Evolutionary conservation across 1,284 basidiomycete species (phyloP).

Genomic region (Ganoderma multipileum): DNA sequence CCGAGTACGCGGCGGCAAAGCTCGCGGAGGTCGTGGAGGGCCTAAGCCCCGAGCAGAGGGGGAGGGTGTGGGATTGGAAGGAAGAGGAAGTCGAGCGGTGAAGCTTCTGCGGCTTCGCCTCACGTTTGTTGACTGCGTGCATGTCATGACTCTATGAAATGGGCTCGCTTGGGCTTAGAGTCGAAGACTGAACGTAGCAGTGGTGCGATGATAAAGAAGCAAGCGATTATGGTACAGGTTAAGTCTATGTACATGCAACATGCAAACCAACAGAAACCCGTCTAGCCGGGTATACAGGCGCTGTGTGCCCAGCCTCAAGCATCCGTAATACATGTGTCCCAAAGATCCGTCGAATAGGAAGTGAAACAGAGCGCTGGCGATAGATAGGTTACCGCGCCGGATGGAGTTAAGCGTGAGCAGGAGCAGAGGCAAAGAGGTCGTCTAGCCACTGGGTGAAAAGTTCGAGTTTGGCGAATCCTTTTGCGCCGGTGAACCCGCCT

Average conservation of each 20-base stretch:
- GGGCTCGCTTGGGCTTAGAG: background rate
- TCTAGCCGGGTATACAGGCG: background rate
- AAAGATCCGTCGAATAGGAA: background rate
- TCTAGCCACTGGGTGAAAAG: conserved; percentile 50
- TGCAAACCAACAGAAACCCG: background rate
- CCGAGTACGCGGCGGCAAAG: conserved; percentile 65
- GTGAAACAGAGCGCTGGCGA: background rate
- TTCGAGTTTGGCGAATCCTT: conserved; percentile 54
- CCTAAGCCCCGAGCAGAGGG: conserved; percentile 57
- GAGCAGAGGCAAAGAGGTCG: conserved; percentile 14
- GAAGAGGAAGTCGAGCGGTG: conserved; percentile 53
- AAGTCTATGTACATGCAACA: background rate
- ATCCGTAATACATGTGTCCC: background rate
- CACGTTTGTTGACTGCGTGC: background rate
- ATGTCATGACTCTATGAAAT: background rate
- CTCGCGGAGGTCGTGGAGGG: conserved; percentile 62
- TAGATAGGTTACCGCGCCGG: background rate
- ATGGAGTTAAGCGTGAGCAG: conserved; percentile 16
- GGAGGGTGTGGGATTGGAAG: conserved; percentile 75
- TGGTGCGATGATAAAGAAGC: background rate
- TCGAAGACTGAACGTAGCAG: background rate
- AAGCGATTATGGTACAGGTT: background rate
- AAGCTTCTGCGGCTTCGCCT: background rate
- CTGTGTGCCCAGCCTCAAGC: background rate
- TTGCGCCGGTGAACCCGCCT: conserved; percentile 56